phyloP scores from a whole-genome alignment of 2,329 filamentous ascomycete genomes.

The Fusarium tuaranense region DNA sequence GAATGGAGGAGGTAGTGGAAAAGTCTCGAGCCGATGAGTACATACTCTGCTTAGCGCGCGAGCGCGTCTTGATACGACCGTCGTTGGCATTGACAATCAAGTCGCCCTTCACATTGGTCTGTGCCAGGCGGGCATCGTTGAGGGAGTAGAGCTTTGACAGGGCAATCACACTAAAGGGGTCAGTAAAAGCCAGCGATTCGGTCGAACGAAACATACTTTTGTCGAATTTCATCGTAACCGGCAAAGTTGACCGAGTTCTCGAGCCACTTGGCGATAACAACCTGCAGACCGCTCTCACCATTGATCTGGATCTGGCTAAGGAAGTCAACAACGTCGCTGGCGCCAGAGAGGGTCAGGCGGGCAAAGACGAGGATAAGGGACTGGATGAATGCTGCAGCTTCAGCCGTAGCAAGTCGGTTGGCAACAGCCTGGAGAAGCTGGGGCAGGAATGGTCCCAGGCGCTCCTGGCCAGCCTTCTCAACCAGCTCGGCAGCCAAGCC shows the following conservation, averaged over 20 bases:
- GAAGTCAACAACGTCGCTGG: slow-evolving; percentile 92
- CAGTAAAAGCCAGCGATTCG: slow-evolving; percentile 37
- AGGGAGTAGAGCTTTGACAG: slow-evolving; percentile 91
- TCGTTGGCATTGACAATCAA: slow-evolving; percentile 84
- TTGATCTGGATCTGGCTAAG: slow-evolving; percentile 85
- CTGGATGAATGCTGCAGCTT: slow-evolving; percentile 92
- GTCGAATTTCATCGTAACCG: slow-evolving; percentile 97
- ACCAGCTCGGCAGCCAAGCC: slow-evolving; percentile 94
- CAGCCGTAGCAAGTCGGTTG: slow-evolving; percentile 82
- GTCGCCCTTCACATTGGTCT: slow-evolving; percentile 91
- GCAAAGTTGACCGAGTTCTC: slow-evolving; percentile 97
- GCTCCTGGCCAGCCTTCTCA: slow-evolving; percentile 92
- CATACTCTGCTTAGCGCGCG: slow-evolving; percentile 84
- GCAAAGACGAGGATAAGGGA: slow-evolving; percentile 96
- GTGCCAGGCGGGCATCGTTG: slow-evolving; percentile 81
- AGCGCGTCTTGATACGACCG: slow-evolving; percentile 89
- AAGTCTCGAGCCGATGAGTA: slow-evolving; percentile 34
- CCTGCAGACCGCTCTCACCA: slow-evolving; percentile 83
- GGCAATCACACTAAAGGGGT: slow-evolving; percentile 79
- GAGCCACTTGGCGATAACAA: slow-evolving; percentile 94
- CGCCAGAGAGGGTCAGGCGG: slow-evolving; percentile 84
- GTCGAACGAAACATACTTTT: slow-evolving; percentile 75
- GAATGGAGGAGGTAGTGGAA: slow-evolving; percentile 24
- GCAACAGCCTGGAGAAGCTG: slow-evolving; percentile 92
- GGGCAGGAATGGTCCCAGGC: slow-evolving; percentile 88